Base-by-base conservation (phyloP, 1,284 basidiomycete genomes). In the Ustilago sp. region DNA sequence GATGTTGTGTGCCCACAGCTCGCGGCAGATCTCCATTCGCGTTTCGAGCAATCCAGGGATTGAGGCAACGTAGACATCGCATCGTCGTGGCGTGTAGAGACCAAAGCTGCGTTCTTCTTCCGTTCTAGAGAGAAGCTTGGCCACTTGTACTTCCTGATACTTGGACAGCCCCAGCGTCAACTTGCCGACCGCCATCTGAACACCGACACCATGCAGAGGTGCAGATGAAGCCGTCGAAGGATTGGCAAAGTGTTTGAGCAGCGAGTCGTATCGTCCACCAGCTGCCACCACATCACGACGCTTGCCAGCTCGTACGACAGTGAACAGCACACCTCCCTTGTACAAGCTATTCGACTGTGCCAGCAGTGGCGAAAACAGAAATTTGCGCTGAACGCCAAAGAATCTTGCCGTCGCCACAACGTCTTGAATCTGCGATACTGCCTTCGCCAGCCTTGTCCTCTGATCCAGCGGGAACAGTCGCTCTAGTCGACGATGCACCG, bases 41-140 rank as follows among this genome's bases (percentile, higher is more conserved):
- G 93, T 92, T 69, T 91, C 89, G 32, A 94, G 87, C 80, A 91
- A 89, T 12, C 93, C 93, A 1, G 90, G 88, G 63, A 92, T 91
- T 76, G 92, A 93, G 17, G 93, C 91, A 15, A 95, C 87, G 69
- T 90, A 90, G 23, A 89, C 89, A 74, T 90, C 93, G 77, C 93
- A 94, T 45, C 93, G 89, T 13, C 93, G 89, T 19, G 93, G 93
- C 84, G 92, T 93, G 92, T 92, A 94, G 75, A 91, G 92, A 0
- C 93, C 93, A 74, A 94, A 94, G 0, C 93, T 93, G 17, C 91
- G 90, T 82, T 94, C 92, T 82, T 92, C 93, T 59, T 93, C 85
- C 51, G 87, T 70, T 35, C 77, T 87, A 9, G 93, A 88, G 1
- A 89, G 89, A 80, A 91, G 90, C 32, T 93, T 89, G 2, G 91